Evolutionary conservation across 495 filamentous ascomycete genomes (phyloP), one percentile per base, ranked within the genome.

Genomic region (Aspergillus bridgeri): DNA sequence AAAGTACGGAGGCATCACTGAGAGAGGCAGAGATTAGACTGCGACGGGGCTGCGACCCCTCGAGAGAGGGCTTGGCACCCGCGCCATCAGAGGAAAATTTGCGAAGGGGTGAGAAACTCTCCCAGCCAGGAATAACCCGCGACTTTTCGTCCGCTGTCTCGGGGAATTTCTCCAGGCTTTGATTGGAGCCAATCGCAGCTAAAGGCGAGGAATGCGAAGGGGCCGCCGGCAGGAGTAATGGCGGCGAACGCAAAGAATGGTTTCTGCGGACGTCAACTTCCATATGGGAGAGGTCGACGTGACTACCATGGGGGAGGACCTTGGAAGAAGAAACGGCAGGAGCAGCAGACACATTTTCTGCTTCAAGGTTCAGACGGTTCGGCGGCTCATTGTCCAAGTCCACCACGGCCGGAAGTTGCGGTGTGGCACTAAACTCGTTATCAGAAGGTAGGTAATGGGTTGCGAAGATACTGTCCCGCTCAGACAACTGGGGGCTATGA

Each of bases 381-480:
- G 66, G 66, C 42, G 58, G 60, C 23, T 68, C 67, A 73, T 73
- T 65, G 51, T 73, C 60, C 43, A 58, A 51, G 53, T 66, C 66
- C 57, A 61, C 62, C 47, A 67, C 64, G 44, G 80, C 75, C 49
- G 71, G 75, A 45, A 81, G 69, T 60, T 76, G 75, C 58, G 83
- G 81, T 63, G 80, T 76, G 64, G 62, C 73, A 48, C 69, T 68
- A 61, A 66, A 20, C 43, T 66, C 74, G 61, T 71, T 80, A 55
- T 81, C 80, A 45, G 79, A 75, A 44, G 72, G 73, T 0, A 79
- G 68, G 63, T 86, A 86, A 57, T 83, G 79, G 2, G 83, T 85
- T 45, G 84, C 83, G 62, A 85, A 86, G 67, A 86, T 86, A 66
- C 80, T 83, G 56, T 87, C 84, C 54, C 84, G 69, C 62, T 87